Conservation (phyloP, 1,284 basidiomycete species). For the Pseudozyma sp. region DNA sequence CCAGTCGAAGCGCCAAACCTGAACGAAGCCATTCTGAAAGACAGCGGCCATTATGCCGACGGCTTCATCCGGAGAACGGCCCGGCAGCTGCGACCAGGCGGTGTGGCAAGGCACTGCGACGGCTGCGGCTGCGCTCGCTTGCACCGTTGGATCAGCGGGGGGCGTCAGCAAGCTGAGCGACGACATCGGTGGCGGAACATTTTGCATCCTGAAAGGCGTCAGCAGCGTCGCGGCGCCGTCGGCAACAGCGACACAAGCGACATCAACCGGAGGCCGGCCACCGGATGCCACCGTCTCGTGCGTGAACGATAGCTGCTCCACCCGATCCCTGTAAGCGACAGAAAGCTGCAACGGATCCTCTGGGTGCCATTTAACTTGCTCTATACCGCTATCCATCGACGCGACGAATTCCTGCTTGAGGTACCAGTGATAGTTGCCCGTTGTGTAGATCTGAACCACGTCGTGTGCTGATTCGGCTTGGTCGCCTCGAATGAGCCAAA, state of each 20-base stretch:
- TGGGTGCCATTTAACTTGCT: constrained; percentile 86
- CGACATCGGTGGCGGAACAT: constrained; percentile 95
- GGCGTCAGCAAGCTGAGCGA: constrained; percentile 75
- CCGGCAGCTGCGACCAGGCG: constrained; percentile 76
- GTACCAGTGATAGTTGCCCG: constrained; percentile 93
- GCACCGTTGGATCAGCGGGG: constrained; percentile 19
- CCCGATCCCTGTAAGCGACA: constrained; percentile 72
- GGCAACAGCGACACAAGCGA: constrained; percentile 87
- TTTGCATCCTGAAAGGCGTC: constrained; percentile 92
- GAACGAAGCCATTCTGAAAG: constrained; percentile 72
- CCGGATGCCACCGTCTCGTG: constrained; percentile 82
- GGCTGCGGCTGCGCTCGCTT: constrained; percentile 13
- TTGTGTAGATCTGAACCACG: constrained; percentile 88
- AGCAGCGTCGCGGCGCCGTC: constrained; percentile 86
- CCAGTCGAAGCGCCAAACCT: constrained; percentile 74
- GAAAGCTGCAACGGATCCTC: constrained; percentile 80
- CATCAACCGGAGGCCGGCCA: constrained; percentile 78
- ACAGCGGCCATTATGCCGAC: constrained; percentile 77
- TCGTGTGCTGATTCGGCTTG: constrained; percentile 4
- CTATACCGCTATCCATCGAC: constrained; percentile 11
- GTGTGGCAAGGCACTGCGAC: constrained; percentile 58
- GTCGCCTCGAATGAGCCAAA: constrained; percentile 76
- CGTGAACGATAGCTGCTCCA: constrained; percentile 76
- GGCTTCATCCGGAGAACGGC: constrained; percentile 13
- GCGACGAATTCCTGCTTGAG: constrained; percentile 62